Conservation (phyloP, 345 rosid genomes). For the Hypericum androsaemum region DNA sequence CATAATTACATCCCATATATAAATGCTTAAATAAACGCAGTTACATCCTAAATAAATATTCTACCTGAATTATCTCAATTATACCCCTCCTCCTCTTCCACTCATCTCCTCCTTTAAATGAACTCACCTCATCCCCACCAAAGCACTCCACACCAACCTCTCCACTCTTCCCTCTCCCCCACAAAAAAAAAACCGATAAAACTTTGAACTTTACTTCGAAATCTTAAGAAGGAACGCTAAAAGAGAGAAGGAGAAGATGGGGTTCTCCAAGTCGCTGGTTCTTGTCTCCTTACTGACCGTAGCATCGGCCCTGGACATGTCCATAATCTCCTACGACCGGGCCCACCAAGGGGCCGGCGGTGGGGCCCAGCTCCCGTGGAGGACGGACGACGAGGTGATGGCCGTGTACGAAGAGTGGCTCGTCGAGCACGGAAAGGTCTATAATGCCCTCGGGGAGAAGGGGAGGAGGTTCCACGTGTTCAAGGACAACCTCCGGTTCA, state of each 20-base stretch:
- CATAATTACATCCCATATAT: too few species aligned
- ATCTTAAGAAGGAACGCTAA: background rate
- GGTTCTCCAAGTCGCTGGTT: conserved; percentile 26
- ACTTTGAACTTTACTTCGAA: too few species aligned
- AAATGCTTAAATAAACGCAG: too few species aligned
- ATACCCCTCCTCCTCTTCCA: too few species aligned
- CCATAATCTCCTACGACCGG: conserved; percentile 61
- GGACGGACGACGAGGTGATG: conserved; percentile 63
- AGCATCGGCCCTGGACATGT: conserved; percentile 66
- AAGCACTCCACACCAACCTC: too few species aligned
- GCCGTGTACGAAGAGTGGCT: conserved; percentile 64
- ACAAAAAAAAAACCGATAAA: too few species aligned
- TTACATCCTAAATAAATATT: too few species aligned
- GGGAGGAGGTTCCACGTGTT: conserved; percentile 66
- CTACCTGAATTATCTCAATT: too few species aligned
- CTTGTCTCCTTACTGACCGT: conserved; percentile 22
- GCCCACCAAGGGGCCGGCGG: conserved; percentile 23
- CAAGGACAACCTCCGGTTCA: conserved; percentile 70
- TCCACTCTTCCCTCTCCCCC: too few species aligned
- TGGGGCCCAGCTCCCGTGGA: conserved; percentile 19
- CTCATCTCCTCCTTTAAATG: too few species aligned
- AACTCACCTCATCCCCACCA: too few species aligned
- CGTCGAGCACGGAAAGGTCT: conserved; percentile 49
- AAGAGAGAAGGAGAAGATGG: conserved; percentile 22
- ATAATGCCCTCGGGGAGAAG: conserved; percentile 58